These are phyloP conservation scores for Neohortaea acidophila DNA, from an alignment of 495 filamentous ascomycete species.

Conservation along the genomic window DNA sequence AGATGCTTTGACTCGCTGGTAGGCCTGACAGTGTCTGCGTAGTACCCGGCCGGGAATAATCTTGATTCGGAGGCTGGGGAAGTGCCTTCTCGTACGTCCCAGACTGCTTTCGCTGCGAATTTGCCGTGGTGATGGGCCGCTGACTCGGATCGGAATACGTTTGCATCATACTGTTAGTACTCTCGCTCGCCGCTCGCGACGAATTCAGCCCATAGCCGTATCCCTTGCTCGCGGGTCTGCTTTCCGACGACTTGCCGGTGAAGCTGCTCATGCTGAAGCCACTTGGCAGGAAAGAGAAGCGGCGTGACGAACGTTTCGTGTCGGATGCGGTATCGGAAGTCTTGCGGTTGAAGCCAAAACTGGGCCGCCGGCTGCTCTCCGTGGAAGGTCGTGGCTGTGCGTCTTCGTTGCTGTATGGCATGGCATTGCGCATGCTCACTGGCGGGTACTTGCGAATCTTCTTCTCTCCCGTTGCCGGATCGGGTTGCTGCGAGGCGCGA, in stretches of 20 bases:
- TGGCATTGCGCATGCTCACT: slow-evolving; percentile 22
- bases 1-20: too few species aligned
- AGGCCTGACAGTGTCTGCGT: too few species aligned
- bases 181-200: slow-evolving; percentile 25
- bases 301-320: slow-evolving; percentile 24
- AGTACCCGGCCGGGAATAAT: neutral
- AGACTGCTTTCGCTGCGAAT: too few species aligned
- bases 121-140: too few species aligned
- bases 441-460: slow-evolving; percentile 21
- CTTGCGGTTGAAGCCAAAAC: slow-evolving; percentile 60
- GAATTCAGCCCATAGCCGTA: slow-evolving; percentile 25
- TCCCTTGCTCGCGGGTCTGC: slow-evolving; percentile 13
- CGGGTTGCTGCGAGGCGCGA: slow-evolving; percentile 36
- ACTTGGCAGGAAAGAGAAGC: slow-evolving; percentile 63
- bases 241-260: slow-evolving; percentile 21
- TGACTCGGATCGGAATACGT: slow-evolving; percentile 24
- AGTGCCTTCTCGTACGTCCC: too few species aligned
- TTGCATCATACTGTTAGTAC: slow-evolving; percentile 24
- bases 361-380: slow-evolving; percentile 67
- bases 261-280: slow-evolving; percentile 52
- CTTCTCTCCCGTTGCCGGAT: slow-evolving; percentile 28
- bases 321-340: slow-evolving; percentile 36
- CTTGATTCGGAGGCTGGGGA: too few species aligned
- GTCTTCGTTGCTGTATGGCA: slow-evolving; percentile 72
- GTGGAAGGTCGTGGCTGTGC: slow-evolving; percentile 53